Evolutionary conservation across 2,329 filamentous ascomycete genomes (phyloP).

Genomic region (Epichloe aotearoae): DNA sequence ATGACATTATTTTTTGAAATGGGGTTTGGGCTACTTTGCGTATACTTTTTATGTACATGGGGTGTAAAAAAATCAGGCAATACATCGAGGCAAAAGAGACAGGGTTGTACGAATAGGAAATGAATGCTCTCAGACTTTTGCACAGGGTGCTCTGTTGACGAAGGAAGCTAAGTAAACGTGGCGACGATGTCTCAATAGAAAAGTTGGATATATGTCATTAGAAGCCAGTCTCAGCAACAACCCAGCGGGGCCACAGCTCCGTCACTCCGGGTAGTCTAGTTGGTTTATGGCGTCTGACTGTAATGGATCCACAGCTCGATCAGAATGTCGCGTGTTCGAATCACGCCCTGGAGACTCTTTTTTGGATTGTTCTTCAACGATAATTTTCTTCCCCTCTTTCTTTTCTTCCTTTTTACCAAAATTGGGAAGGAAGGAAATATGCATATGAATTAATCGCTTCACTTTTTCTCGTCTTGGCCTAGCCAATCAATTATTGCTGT

Average conservation of each 20-base stretch:
- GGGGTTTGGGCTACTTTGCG: not conserved
- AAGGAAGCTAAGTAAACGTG: no score
- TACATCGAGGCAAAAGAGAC: no score
- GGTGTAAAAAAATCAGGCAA: not conserved
- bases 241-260: not conserved
- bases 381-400: no score
- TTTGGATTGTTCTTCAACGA: not conserved
- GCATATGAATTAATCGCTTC: no score
- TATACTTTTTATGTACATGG: not conserved
- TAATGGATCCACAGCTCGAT: slow-evolving; percentile 12
- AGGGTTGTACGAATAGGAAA: not conserved
- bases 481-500: no score
- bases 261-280: slow-evolving; percentile 16
- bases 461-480: no score
- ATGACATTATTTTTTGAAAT: slow-evolving; percentile 12
- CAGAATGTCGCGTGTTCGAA: slow-evolving; percentile 18
- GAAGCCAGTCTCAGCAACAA: accelerated
- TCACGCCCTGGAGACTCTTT: slow-evolving; percentile 15
- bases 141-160: no score
- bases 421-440: no score
- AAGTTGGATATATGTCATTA: not conserved
- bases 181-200: not conserved
- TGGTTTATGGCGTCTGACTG: slow-evolving; percentile 18
- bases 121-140: not conserved
- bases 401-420: no score